Base-by-base conservation (phyloP, 2,329 filamentous ascomycete species). In the Aspergillus unguis region DNA sequence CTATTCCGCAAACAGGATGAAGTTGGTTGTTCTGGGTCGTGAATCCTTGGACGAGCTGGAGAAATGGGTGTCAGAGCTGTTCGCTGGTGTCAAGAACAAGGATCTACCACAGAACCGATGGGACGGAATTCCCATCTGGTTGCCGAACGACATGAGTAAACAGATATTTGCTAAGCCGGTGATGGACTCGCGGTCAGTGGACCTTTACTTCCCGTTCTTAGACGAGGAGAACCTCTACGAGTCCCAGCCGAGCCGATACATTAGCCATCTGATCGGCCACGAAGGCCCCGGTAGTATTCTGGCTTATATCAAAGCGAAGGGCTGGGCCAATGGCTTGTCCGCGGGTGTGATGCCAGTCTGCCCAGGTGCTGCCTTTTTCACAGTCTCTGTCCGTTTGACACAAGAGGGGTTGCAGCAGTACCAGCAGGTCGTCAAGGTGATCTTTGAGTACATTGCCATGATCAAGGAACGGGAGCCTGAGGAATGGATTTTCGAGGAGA, bases 1-100 rank as follows among this genome's bases (percentile, higher is more conserved):
- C 66, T 96, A 96, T 72, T 96, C 92, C 1, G 89, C 92, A 53
- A 96, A 96, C 66, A 82, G 85, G 36, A 96, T 96, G 89, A 96
- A 95, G 77, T 77, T 96, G 45, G 90, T 92, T 35, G 85, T 96
- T 4, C 73, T 96, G 25, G 92, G 92, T 1, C 82, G 87, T 46
- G 92, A 96, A 69, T 79, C 84, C 5, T 77, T 96, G 53, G 90
- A 96, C 62, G 83, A 90, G 17, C 76, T 96, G 51, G 87, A 96
- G 70, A 77, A 81, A 50, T 96, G 91, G 92, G 88, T 89, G 0
- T 80, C 84, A 3, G 88, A 96, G 62, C 77, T 95, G 54, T 96
- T 96, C 69, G 85, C 88, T 0, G 82, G 80, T 50, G 84, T 96
- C 17, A 83, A 84, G 52, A 92, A 96, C 75, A 92, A 96, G 74